A percentile compares a stretch with the other conserved stretches of the same genome.
Evolutionary conservation across 306 rosid species (phyloP).

Genomic region (Erythrophleum fordii): DNA sequence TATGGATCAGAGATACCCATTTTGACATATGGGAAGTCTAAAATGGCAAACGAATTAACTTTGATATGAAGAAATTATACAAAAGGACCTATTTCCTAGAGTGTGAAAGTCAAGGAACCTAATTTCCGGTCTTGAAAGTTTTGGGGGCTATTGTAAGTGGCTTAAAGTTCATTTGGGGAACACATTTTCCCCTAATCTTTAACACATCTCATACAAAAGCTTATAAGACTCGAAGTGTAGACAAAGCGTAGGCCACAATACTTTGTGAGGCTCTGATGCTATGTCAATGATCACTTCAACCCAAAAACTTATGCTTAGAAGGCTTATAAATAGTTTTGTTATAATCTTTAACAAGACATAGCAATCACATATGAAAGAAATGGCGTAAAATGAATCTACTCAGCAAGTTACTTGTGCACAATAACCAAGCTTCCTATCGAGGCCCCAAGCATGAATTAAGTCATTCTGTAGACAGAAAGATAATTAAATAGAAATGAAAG

Average conservation of each 20-base stretch:
- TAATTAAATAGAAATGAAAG: conserved; percentile 27
- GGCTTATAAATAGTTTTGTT: too few relatives aligned
- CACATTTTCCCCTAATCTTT: too few relatives aligned
- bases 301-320: too few relatives aligned
- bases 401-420: conserved; percentile 78
- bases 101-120: not conserved
- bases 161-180: too few relatives aligned
- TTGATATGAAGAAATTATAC: not conserved
- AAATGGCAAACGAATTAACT: not conserved
- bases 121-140: not conserved
- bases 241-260: too few relatives aligned
- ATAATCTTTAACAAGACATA: too few relatives aligned
- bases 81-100: not conserved
- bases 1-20: not conserved
- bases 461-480: conserved; percentile 73
- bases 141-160: not conserved
- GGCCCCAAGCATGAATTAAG: conserved; percentile 94
- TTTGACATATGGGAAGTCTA: not conserved
- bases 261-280: too few relatives aligned
- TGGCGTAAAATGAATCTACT: conserved; percentile 15
- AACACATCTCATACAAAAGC: too few relatives aligned
- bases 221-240: too few relatives aligned
- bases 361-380: too few relatives aligned
- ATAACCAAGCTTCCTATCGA: conserved; percentile 85
- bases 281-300: too few relatives aligned